Base-by-base conservation (phyloP, 2,329 filamentous ascomycete species). In the Parafenestella ontariensis region DNA sequence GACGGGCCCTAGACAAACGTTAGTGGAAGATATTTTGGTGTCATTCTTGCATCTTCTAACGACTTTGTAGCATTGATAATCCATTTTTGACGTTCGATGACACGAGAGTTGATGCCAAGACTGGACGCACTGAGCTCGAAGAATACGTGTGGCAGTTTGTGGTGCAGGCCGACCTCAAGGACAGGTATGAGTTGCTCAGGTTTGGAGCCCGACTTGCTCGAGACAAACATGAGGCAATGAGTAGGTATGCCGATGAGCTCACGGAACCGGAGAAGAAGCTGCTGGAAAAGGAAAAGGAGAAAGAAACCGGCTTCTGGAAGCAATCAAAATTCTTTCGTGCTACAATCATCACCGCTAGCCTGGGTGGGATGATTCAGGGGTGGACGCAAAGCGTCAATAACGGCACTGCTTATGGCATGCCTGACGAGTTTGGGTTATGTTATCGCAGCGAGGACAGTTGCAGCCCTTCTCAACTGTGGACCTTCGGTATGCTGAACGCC, bases 251-350 rank as follows among this genome's bases (percentile, higher is more conserved):
- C 9, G 46, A 45, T 26, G 60, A 65, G 43, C 52, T 66, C 18
- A 65, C 64, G 13, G 51, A 39, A 17, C 46, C 46, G 6, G 62
- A 66, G 31, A 60, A 52, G n/a, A 18, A 7, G 5, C 33, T 66
- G 10, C n/a, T 64, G 13, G 15, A 42, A 17, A 46, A 54, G 4
- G 62, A 65, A 13, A 54, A 56, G 18, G 50, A 61, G 6, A 46
- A 54, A n/a, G 29, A 41, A 2, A 58, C 57, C 20, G 62, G 62
- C 2, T 66, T 66, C 23, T 66, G 62, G 62, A 54, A 59, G 33
- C 62, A 66, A 37, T 62, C 62, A 15, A 66, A 66, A n/a, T 66
- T 66, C 49, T 64, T 66, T 23, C 50, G 51, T 9, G 59, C 62
- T 5, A 66, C 62, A 13, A 58, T 66, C 24, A 64, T 66, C 10